phyloP scores from a whole-genome alignment of 2,329 filamentous ascomycete species.

The Pseudogymnoascus sp. region DNA sequence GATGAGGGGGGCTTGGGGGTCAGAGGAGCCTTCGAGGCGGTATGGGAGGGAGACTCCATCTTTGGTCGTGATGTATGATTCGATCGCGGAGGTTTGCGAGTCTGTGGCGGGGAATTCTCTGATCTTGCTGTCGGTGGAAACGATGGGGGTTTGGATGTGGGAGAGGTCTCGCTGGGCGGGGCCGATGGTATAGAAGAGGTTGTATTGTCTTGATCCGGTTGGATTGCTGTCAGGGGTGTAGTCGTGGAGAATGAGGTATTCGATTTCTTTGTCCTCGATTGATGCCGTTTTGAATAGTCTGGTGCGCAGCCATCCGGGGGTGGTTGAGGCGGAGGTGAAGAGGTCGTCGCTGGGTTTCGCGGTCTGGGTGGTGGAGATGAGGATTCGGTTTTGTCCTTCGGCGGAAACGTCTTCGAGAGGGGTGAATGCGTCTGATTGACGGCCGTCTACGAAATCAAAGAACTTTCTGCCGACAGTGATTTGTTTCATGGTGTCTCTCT shows the following conservation, averaged over 20 bases:
- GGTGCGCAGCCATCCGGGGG: slow-evolving; percentile 71
- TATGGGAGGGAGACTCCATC: slow-evolving; percentile 66
- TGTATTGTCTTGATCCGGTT: slow-evolving; percentile 53
- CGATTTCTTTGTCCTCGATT: slow-evolving; percentile 48
- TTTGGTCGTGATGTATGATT: slow-evolving; percentile 57
- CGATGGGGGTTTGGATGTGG: slow-evolving; percentile 36
- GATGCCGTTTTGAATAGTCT: slow-evolving; percentile 60
- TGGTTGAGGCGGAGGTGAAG: slow-evolving; percentile 58
- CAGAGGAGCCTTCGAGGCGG: slow-evolving; percentile 62
- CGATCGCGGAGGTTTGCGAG: slow-evolving; percentile 40
- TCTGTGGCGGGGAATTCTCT: slow-evolving; percentile 39
- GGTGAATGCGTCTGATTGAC: slow-evolving; percentile 46
- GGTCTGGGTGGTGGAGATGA: slow-evolving; percentile 53
- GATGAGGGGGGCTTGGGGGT: slow-evolving; percentile 59
- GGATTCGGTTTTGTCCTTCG: slow-evolving; percentile 49
- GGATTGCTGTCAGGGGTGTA: slow-evolving; percentile 60
- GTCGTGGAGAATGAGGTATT: slow-evolving; percentile 63
- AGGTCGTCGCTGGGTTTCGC: slow-evolving; percentile 62
- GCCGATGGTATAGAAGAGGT: slow-evolving; percentile 73
- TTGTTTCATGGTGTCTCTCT: slow-evolving; percentile 52
- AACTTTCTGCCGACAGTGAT: slow-evolving; percentile 63
- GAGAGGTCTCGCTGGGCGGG: slow-evolving; percentile 60
- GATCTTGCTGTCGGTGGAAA: slow-evolving; percentile 10
- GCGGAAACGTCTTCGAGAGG: slow-evolving; percentile 51
- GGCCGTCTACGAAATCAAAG: slow-evolving; percentile 55